Conservation (phyloP, 495 filamentous ascomycete species). For the Aspergillus homomorphus region DNA sequence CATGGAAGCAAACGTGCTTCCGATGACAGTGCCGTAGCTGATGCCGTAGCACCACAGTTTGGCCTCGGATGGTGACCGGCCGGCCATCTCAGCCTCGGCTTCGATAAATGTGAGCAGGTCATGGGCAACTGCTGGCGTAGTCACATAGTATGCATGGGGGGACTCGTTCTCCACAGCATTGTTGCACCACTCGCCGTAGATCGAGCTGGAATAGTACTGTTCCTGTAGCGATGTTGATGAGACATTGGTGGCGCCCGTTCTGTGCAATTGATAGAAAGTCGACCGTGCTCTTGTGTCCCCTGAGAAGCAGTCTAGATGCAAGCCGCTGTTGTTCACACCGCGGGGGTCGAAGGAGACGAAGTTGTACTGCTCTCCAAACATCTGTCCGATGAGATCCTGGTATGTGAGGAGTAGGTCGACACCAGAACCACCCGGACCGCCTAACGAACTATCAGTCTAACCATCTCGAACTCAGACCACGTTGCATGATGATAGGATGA, state of each 20-base stretch:
- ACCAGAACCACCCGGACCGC: slow-evolving; percentile 47
- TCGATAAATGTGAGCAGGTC: slow-evolving; percentile 39
- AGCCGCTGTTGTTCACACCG: slow-evolving; percentile 39
- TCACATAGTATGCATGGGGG: slow-evolving; percentile 35
- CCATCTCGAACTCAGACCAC: slow-evolving; percentile 3
- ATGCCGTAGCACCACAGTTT: slow-evolving; percentile 55
- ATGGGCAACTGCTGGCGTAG: slow-evolving; percentile 32
- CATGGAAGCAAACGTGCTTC: slow-evolving; percentile 47
- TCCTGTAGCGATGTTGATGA: slow-evolving; percentile 27
- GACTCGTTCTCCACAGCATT: slow-evolving; percentile 22
- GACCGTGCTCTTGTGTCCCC: slow-evolving; percentile 22
- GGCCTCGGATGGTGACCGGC: slow-evolving; percentile 14
- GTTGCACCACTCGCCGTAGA: slow-evolving; percentile 33
- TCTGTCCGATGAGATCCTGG: slow-evolving; percentile 20
- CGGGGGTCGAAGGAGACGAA: slow-evolving; percentile 48
- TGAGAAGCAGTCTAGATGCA: slow-evolving; percentile 36
- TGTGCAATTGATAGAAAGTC: slow-evolving; percentile 22
- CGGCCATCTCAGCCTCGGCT: slow-evolving; percentile 22
- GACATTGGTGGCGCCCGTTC: slow-evolving; percentile 23
- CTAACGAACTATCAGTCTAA: slow-evolving; percentile 21
- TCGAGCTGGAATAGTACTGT: slow-evolving; percentile 31
- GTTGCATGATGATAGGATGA: neutral
- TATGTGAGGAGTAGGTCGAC: slow-evolving; percentile 25
- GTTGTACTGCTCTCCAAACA: slow-evolving; percentile 42
- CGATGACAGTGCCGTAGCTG: slow-evolving; percentile 60